Base-by-base conservation (phyloP, 1,139 yeast genomes). In the Pichia sp. region DNA sequence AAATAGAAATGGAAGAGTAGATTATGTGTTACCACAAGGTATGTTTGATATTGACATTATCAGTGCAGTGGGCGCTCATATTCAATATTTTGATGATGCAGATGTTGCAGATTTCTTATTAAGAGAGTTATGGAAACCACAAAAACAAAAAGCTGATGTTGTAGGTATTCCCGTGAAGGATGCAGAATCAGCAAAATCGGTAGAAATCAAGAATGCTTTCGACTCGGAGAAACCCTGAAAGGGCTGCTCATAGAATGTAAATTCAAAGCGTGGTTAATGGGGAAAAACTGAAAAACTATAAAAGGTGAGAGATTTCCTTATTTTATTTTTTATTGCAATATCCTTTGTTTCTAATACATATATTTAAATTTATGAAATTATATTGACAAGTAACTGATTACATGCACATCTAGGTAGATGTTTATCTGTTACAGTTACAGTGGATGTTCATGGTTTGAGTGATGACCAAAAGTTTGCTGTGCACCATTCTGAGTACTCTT, bases 51-150 rank as follows among this genome's bases (percentile, higher is more conserved):
- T 89, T 26, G 82, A 92, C 27, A 63, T 87, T 41, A 71, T 90
- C 22, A 76, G 89, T 8, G 95, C 96, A 0, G 69, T 90, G 6
- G 86, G 85, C 47, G 87, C 96, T 0, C 98, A 92, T 64, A 79
- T 87, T 10, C 79, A 89, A 39, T 92, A 92, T 61, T 84, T 90
- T 62, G 96, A 87, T 58, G 95, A 87, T 55, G 75, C 79, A 45
- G 90, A 89, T 56, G 80, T 92, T 27, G 92, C 95, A 0, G 85
- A 83, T 2, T 89, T 90, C 55, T 64, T 90, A 4, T 65, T 90
- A 61, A 70, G 69, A 44, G 84, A 83, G 56, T 60, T 80, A 22
- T 56, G 58, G 59, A 47, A 45, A 22, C 36, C 27, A 9, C 25
- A 27, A 22, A 12, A 1, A 35, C 11, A 10, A 27, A 11, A 20